Conservation (phyloP, 352 stramenopile species). For the Phytophthora sp. region DNA sequence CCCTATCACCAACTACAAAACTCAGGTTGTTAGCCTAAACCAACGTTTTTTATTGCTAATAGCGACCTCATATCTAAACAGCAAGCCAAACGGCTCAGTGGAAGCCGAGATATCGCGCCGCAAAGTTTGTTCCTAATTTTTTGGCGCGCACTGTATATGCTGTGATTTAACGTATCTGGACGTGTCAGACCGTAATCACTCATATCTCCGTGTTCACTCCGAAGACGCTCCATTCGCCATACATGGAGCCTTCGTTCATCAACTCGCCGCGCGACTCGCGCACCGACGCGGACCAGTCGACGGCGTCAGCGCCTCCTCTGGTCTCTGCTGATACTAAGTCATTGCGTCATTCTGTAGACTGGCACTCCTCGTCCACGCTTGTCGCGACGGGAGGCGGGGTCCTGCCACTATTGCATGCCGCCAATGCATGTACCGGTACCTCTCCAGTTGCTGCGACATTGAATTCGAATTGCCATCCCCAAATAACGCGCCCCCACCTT, state of each 20-base stretch:
- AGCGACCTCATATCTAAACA: too few relatives aligned
- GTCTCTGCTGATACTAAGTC: neutral
- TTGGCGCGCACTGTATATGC: too few relatives aligned
- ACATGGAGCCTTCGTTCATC: neutral
- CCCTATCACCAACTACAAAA: too few relatives aligned
- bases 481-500: neutral
- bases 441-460: constrained; percentile 8
- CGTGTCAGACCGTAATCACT: too few relatives aligned
- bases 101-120: too few relatives aligned
- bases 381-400: neutral
- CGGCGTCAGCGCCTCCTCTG: neutral
- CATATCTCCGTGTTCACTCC: too few relatives aligned
- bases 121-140: too few relatives aligned
- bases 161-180: too few relatives aligned
- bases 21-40: too few relatives aligned
- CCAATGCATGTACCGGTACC: constrained; percentile 16
- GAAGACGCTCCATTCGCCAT: too few relatives aligned
- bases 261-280: constrained; percentile 3
- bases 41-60: too few relatives aligned
- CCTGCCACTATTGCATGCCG: constrained; percentile 23
- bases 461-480: neutral
- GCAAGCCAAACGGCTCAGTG: too few relatives aligned
- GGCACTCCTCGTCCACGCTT: neutral
- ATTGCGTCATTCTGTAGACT: neutral
- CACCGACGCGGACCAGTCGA: constrained; percentile 16